Evolutionary conservation across 2,329 filamentous ascomycete genomes (phyloP).

Genomic region (Aspergillus fumigatiaffinis): DNA sequence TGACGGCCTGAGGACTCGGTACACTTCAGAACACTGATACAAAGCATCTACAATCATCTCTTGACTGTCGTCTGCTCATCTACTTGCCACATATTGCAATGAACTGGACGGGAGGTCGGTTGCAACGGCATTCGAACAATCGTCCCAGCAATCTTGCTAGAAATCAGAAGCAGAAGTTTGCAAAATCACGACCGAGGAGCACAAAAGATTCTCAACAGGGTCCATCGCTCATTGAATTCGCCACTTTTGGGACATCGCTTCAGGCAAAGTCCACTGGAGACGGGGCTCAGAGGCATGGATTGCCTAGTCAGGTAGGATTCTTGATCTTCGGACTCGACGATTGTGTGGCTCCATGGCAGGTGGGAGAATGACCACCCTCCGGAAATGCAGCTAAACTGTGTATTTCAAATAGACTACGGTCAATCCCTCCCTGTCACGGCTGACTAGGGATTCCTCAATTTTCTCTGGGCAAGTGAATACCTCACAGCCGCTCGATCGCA

Average conservation of each 20-base stretch:
- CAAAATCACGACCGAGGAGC: constrained; percentile 23
- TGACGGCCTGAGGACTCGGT: no score
- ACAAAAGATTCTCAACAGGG: constrained; percentile 7
- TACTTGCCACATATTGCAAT: constrained; percentile 18
- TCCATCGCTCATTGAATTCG: background rate
- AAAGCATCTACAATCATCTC: background rate
- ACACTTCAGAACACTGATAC: background rate
- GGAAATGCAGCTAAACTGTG: no score
- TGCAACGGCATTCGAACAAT: constrained; percentile 37
- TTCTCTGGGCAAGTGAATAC: background rate
- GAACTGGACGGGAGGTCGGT: constrained; percentile 45
- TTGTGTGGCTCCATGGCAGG: no score
- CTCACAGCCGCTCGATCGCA: constrained; percentile 1
- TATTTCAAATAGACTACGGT: background rate
- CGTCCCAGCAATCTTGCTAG: constrained; percentile 23
- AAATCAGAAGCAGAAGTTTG: constrained; percentile 32
- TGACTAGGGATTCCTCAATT: background rate
- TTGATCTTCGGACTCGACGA: background rate
- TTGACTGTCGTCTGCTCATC: background rate
- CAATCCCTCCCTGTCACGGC: background rate
- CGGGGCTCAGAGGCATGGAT: background rate
- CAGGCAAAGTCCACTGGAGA: background rate
- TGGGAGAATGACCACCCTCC: no score
- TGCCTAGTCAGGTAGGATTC: background rate
- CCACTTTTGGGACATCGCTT: background rate